Evolutionary conservation across 345 rosid species (phyloP).

Genomic region (Heritiera fomes): DNA sequence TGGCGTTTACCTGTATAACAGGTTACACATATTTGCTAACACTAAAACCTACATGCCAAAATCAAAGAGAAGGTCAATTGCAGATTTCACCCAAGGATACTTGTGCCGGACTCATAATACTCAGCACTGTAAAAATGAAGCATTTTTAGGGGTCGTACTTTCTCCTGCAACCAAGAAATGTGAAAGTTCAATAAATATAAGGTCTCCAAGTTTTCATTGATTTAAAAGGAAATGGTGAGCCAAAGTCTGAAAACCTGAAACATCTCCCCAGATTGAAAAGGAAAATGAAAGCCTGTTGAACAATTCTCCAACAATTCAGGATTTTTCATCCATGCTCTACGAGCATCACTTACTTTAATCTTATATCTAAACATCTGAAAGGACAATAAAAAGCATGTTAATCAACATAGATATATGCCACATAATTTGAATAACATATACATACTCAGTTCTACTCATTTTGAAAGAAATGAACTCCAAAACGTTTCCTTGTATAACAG

Average conservation of each 20-base stretch:
- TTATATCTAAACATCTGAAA: conserved; percentile 75
- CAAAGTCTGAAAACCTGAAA: conserved; percentile 45
- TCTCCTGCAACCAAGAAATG: conserved; percentile 47
- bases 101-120: conserved; percentile 15
- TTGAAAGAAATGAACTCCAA: neutral
- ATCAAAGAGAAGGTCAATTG: conserved; percentile 7
- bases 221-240: neutral
- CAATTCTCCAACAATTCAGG: conserved; percentile 79
- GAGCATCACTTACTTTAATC: conserved; percentile 73
- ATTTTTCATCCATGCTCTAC: conserved; percentile 82
- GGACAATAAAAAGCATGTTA: conserved; percentile 6
- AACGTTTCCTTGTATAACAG: neutral
- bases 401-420: neutral
- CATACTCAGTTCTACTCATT: neutral
- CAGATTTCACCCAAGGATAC: conserved; percentile 20
- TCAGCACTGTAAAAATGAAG: conserved; percentile 69
- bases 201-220: neutral
- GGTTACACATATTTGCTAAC: conserved; percentile 8
- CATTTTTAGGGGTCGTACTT: conserved; percentile 51
- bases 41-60: conserved; percentile 22
- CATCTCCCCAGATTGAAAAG: conserved; percentile 38
- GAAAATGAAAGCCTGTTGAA: conserved; percentile 78
- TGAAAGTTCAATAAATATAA: neutral
- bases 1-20: conserved; percentile 11
- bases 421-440: neutral